Evolutionary conservation across 345 rosid genomes (phyloP).

Genomic region (Gossypioides kirkii): DNA sequence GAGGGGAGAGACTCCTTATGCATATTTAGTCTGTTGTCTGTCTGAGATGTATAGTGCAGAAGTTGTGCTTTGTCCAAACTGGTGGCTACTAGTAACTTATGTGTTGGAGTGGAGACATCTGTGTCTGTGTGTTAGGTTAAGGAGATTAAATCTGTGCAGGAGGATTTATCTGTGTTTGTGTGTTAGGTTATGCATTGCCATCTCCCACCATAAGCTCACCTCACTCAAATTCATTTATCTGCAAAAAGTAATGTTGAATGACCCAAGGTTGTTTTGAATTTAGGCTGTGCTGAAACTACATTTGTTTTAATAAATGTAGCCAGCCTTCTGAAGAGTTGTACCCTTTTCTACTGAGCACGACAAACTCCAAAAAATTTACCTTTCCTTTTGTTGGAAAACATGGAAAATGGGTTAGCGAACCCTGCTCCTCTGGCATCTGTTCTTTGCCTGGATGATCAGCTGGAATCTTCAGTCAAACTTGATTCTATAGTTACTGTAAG

Average conservation of each 20-base stretch:
- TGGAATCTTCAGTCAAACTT: no score
- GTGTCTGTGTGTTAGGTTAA: conserved; percentile 22
- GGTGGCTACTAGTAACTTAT: conserved; percentile 16
- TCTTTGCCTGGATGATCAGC: no score
- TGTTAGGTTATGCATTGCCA: neutral
- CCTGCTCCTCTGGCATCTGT: no score
- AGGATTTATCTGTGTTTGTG: conserved; percentile 12
- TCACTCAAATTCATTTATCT: neutral
- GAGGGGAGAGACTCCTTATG: conserved; percentile 13
- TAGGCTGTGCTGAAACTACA: neutral
- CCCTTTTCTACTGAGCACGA: no score
- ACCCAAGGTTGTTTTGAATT: neutral
- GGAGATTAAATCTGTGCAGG: conserved; percentile 23
- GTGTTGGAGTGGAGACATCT: conserved; percentile 6
- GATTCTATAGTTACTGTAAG: no score
- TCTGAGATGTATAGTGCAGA: conserved; percentile 44
- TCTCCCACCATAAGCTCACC: neutral
- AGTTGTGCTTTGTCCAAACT: conserved; percentile 24
- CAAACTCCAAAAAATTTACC: no score
- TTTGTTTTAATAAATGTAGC: neutral
- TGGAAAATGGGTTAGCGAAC: no score
- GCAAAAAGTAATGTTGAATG: neutral
- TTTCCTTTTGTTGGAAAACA: no score
- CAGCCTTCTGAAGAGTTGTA: neutral
- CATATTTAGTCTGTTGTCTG: conserved; percentile 30